Evolutionary conservation across 176 grass and related monocot genomes (phyloP).

Genomic region (Olyra latifolia): DNA sequence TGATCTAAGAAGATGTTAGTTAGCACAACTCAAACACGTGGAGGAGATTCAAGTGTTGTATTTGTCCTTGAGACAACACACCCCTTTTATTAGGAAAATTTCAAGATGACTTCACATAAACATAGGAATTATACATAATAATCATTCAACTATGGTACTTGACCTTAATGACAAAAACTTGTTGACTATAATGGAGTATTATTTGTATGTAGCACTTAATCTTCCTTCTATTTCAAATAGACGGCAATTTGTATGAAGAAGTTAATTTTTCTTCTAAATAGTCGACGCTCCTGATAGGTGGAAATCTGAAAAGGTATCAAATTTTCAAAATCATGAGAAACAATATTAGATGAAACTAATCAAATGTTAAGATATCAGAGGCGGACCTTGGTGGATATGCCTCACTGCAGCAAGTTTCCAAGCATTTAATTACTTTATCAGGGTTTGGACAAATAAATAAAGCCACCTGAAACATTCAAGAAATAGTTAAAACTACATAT

Average conservation of each 20-base stretch:
- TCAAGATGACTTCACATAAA: too few species aligned
- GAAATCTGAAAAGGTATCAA: constrained; percentile 49
- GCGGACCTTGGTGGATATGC: constrained; percentile 64
- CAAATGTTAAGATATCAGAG: background rate
- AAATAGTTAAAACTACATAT: constrained; percentile 28
- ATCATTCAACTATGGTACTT: too few species aligned
- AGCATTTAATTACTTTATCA: constrained; percentile 66
- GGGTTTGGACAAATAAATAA: constrained; percentile 70
- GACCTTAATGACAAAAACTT: too few species aligned
- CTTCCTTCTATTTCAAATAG: too few species aligned
- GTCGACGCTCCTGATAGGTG: constrained; percentile 51
- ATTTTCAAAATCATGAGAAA: background rate
- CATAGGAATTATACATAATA: too few species aligned
- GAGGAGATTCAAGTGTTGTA: too few species aligned
- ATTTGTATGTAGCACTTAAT: constrained; percentile 42
- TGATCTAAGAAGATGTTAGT: too few species aligned
- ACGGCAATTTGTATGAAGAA: background rate
- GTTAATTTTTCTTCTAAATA: constrained; percentile 55
- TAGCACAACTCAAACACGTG: too few species aligned
- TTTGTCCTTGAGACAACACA: too few species aligned
- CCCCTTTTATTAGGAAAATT: too few species aligned
- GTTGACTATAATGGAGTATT: background rate
- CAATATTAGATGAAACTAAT: background rate
- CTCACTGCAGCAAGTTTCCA: constrained; percentile 71
- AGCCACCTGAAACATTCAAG: constrained; percentile 45